Evolutionary conservation across 75 land plant genomes (phyloP), one percentile per base, ranked within the genome.

Genomic region (Cryptomeria japonica): DNA sequence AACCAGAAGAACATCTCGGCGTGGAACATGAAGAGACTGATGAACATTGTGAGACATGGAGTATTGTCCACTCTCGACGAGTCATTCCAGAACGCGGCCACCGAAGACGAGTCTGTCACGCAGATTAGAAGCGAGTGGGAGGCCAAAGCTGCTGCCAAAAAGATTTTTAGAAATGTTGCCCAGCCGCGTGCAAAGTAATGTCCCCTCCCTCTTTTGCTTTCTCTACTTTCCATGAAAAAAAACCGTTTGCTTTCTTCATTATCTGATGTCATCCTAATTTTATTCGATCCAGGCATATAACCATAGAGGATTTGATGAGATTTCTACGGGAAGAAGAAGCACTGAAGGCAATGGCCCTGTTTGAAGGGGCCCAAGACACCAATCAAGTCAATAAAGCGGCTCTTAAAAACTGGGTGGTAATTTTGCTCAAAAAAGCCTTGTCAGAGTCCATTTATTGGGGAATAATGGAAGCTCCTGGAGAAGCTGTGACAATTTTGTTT

Each of bases 351-450:
- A 90, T 98, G 87, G 86, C 87, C 75, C 89, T 96, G 5, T 96
- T 97, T 86, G 99, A 98, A 85, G 99, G 99, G 31, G 92, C 94
- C 1, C 47, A 86, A 86, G 96, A 98, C 72, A 91, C 83, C 16
- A 87, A 88, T 28, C 96, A 82, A 51, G 55, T 51, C 55, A 51
- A 14, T 51, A 51, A 51, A 51, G 55, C 55, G 55, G 55, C 55
- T 51, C 91, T 97, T 61, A 96, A 94, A 73, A 93, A 94, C 86
- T 97, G 97, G 97, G 99, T 94, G 97, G 99, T 97, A 95, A 86
- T 83, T 36, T 51, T 13, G 2, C 55, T 51, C 16, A 14, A 51
- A 47, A 51, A 47, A 51, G 2, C 55, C 55, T 13, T 51, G 55
- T 13, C 55, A 51, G 55, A 14, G 55, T 11, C 51, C 9, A 10